A percentile compares a stretch with the other conserved stretches of the same genome.
These are phyloP conservation scores for Starmerella bacillaris DNA, from an alignment of 805 yeast genomes.

Conservation along the genomic window DNA sequence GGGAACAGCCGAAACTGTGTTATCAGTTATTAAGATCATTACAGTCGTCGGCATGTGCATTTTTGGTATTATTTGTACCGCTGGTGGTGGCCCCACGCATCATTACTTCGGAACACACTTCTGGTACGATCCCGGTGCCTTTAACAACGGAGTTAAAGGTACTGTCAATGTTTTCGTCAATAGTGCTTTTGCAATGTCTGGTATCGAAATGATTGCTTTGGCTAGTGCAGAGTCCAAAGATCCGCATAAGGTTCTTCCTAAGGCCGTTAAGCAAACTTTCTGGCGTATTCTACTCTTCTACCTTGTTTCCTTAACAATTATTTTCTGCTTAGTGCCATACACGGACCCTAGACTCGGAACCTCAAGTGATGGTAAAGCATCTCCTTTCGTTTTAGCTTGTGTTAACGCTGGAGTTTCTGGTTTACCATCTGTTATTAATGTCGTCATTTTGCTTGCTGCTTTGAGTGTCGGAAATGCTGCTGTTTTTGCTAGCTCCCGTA, in stretches of 20 bases:
- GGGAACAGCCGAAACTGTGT: slow-evolving; percentile 51
- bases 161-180: slow-evolving; percentile 46
- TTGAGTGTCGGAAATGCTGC: slow-evolving; percentile 55
- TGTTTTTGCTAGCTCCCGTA: slow-evolving; percentile 49
- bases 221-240: slow-evolving; percentile 60
- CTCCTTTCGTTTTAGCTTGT: slow-evolving; percentile 57
- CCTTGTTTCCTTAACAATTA: slow-evolving; percentile 35
- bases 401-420: slow-evolving; percentile 44
- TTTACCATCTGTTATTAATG: slow-evolving; percentile 53
- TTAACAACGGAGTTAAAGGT: slow-evolving; percentile 46
- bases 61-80: slow-evolving; percentile 35
- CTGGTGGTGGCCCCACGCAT: slow-evolving; percentile 42
- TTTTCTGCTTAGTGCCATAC: slow-evolving; percentile 53
- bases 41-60: slow-evolving; percentile 47
- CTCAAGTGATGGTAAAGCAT: slow-evolving; percentile 41
- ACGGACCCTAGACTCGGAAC: slow-evolving; percentile 31
- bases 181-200: slow-evolving; percentile 62
- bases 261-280: slow-evolving; percentile 61
- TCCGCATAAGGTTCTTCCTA: slow-evolving; percentile 49
- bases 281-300: slow-evolving; percentile 62
- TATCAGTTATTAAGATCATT: slow-evolving; percentile 38
- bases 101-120: slow-evolving; percentile 39
- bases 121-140: slow-evolving; percentile 48
- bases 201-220: slow-evolving; percentile 52
- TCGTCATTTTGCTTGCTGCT: slow-evolving; percentile 48